Percentiles rank a stretch among this genome's conserved stretches.
phyloP scores from a whole-genome alignment of 179 eudicot genomes.

The Nepenthes alata region DNA sequence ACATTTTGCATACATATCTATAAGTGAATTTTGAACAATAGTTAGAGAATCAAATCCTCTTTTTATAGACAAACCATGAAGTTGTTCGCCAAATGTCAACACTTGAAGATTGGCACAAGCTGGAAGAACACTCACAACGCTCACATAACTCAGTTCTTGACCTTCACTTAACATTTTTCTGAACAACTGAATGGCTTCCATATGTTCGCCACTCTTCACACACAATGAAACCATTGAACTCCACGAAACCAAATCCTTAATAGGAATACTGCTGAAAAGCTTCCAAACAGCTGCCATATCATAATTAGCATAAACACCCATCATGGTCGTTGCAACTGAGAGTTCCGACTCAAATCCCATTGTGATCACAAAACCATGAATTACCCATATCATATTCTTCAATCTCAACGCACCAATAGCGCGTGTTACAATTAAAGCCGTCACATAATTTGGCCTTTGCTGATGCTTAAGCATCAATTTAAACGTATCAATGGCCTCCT shows the following conservation, averaged over 20 bases:
- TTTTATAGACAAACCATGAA: constrained; percentile 38
- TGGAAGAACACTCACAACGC: constrained; percentile 39
- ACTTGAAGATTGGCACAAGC: constrained; percentile 47
- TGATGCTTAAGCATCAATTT: constrained; percentile 28
- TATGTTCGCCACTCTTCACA: constrained; percentile 25
- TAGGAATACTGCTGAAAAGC: constrained; percentile 22
- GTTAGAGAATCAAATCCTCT: constrained; percentile 14
- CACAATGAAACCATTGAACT: constrained; percentile 53
- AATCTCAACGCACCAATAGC: constrained; percentile 9
- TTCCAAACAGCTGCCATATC: constrained; percentile 20
- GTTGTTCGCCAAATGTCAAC: constrained; percentile 36
- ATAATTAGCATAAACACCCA: constrained; percentile 31
- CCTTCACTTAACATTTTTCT: too few relatives aligned
- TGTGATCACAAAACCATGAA: constrained; percentile 42
- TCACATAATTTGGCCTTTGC: constrained; percentile 39
- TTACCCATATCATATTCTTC: constrained; percentile 10
- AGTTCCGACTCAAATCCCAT: constrained; percentile 39
- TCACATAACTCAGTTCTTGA: constrained; percentile 36
- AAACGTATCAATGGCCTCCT: constrained; percentile 37
- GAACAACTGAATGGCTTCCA: too few relatives aligned
- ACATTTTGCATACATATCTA: constrained; percentile 64
- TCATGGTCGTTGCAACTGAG: constrained; percentile 34
- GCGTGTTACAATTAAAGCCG: constrained; percentile 13
- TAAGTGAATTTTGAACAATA: constrained; percentile 43
- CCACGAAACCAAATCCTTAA: constrained; percentile 50